Evolutionary conservation across 306 rosid genomes (phyloP).

Genomic region (Urtica urens): DNA sequence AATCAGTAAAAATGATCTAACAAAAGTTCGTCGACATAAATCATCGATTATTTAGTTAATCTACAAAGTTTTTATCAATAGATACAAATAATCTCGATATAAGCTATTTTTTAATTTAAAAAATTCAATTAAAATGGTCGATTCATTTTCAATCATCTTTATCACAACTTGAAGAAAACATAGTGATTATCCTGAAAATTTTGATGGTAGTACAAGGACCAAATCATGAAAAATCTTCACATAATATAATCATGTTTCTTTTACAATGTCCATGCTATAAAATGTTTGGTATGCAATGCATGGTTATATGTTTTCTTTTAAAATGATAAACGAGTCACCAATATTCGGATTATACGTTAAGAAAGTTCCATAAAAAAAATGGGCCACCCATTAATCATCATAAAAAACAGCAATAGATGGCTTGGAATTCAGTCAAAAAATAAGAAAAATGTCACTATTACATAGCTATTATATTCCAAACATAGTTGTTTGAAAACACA

Average conservation of each 20-base stretch:
- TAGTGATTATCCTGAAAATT: conserved; percentile 10
- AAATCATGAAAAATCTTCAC: conserved; percentile 14
- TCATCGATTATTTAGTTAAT: no score
- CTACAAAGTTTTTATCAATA: no score
- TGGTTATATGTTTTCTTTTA: not conserved
- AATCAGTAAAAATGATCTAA: no score
- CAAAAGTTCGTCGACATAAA: no score
- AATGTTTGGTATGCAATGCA: conserved; percentile 2
- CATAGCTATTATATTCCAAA: conserved; percentile 28
- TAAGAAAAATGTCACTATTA: conserved; percentile 29
- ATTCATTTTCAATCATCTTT: not conserved
- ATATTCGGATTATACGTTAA: conserved; percentile 7
- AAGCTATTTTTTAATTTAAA: no score
- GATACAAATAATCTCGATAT: no score
- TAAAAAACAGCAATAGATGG: conserved; percentile 10
- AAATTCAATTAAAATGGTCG: no score
- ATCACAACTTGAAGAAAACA: conserved; percentile 6
- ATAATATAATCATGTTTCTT: conserved; percentile 8
- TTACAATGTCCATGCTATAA: not conserved
- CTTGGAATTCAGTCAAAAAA: conserved; percentile 35
- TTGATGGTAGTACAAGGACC: conserved; percentile 14
- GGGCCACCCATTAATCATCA: conserved; percentile 15
- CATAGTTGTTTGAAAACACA: conserved; percentile 42
- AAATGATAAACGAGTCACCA: not conserved
- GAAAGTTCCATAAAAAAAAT: conserved; percentile 11